phyloP scores from a whole-genome alignment of 2,329 filamentous ascomycete species.

The Emericellopsis atlantica region DNA sequence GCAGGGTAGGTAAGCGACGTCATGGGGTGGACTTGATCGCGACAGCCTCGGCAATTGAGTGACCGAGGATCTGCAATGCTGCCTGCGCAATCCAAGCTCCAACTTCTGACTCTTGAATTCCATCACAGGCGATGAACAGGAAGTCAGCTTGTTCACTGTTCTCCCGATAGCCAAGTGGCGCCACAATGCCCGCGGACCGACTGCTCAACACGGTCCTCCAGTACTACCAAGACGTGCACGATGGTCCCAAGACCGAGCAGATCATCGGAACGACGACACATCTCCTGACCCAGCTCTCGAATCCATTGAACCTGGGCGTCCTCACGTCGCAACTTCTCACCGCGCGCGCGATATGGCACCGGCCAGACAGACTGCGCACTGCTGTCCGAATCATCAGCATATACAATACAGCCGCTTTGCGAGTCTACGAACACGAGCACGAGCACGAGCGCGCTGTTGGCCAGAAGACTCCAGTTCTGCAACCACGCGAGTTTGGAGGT shows the following conservation, averaged over 20 bases:
- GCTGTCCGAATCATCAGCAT: conserved; percentile 57
- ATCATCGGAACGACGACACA: conserved; percentile 54
- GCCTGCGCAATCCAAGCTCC: too few species aligned
- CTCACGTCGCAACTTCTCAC: conserved; percentile 61
- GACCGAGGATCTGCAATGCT: too few species aligned
- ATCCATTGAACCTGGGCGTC: conserved; percentile 62
- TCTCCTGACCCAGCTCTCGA: conserved; percentile 56
- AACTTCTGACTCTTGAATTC: too few species aligned
- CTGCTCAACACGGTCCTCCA: conserved; percentile 55
- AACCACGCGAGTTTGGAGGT: conserved; percentile 24
- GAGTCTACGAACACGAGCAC: conserved; percentile 33
- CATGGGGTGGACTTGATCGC: too few species aligned
- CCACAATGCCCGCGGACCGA: conserved; percentile 51
- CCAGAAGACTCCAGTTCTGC: conserved; percentile 4
- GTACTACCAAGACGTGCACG: conserved; percentile 40
- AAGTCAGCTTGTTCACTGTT: too few species aligned
- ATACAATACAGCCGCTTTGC: conserved; percentile 54
- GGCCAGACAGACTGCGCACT: conserved; percentile 45
- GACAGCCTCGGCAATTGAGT: too few species aligned
- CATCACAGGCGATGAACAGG: too few species aligned
- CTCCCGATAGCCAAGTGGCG: neutral
- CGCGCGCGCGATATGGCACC: conserved; percentile 58
- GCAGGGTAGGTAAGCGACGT: too few species aligned
- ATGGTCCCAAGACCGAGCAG: conserved; percentile 36
- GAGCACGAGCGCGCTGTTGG: conserved; percentile 7